Evolutionary conservation across 2,329 filamentous ascomycete genomes (phyloP).

Genomic region (Fusarium caatingaense): DNA sequence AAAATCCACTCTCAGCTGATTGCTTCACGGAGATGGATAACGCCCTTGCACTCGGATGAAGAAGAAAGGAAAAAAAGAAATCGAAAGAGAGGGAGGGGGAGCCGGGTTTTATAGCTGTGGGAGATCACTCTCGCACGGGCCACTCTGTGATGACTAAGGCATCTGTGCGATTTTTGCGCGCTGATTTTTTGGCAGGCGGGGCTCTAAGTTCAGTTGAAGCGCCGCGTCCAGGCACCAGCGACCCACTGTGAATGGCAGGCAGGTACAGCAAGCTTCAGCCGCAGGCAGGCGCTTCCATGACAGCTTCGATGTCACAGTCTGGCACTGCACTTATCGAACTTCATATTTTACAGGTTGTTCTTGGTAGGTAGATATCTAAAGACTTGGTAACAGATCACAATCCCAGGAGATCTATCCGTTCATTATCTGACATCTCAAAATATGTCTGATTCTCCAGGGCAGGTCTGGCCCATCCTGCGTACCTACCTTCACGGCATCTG

Average conservation of each 20-base stretch:
- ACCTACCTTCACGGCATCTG: neutral
- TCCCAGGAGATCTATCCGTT: no score
- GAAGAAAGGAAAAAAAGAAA: slow-evolving; percentile 59
- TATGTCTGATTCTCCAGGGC: neutral
- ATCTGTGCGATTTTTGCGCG: slow-evolving; percentile 15
- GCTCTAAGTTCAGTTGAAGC: slow-evolving; percentile 1
- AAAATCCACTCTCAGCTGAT: slow-evolving; percentile 83
- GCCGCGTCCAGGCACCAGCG: slow-evolving; percentile 36
- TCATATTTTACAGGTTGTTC: no score
- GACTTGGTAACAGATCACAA: neutral
- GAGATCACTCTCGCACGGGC: slow-evolving; percentile 37
- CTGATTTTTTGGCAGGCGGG: slow-evolving; percentile 23
- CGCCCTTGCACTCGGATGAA: slow-evolving; percentile 75
- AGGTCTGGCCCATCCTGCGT: neutral
- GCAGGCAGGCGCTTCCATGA: neutral
- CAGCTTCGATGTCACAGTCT: neutral
- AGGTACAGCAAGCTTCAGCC: slow-evolving; percentile 3
- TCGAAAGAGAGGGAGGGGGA: slow-evolving; percentile 43
- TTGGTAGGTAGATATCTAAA: neutral
- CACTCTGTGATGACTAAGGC: slow-evolving; percentile 37
- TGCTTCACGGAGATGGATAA: slow-evolving; percentile 70
- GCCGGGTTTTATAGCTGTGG: slow-evolving; percentile 50
- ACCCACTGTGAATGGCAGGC: slow-evolving; percentile 9
- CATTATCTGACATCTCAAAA: neutral
- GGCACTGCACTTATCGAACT: neutral